Percentiles rank a stretch among this genome's conserved stretches.
phyloP scores from a whole-genome alignment of 148 eudicot species.

The Heliosperma pusillum region DNA sequence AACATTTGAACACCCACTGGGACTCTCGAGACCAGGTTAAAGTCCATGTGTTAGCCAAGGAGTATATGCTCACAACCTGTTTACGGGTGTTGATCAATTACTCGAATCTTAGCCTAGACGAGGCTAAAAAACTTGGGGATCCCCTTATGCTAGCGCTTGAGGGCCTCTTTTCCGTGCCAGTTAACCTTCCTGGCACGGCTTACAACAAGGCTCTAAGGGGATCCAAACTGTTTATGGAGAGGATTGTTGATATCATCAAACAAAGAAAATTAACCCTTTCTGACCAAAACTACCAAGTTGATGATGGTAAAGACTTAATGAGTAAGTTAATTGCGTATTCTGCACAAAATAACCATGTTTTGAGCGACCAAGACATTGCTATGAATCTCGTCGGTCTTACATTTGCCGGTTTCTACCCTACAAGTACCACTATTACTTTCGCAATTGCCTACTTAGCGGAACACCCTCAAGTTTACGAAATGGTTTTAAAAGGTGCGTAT shows the following conservation, averaged over 20 bases:
- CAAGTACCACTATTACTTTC: constrained; percentile 19
- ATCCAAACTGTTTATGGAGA: background rate
- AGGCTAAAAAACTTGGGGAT: background rate
- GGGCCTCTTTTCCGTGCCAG: background rate
- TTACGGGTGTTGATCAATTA: background rate
- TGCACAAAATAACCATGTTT: constrained; percentile 2
- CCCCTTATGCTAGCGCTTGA: background rate
- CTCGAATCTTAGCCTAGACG: background rate
- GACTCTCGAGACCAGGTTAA: constrained; percentile 6
- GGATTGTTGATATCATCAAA: background rate
- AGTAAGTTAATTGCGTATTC: background rate
- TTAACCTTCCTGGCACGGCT: background rate
- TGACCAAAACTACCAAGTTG: background rate
- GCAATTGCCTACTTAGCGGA: constrained; percentile 17
- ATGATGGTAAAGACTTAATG: background rate
- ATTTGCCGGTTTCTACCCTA: constrained; percentile 20
- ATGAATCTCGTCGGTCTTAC: constrained; percentile 11
- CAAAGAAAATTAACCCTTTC: background rate
- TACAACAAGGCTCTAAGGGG: background rate
- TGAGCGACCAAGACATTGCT: constrained; percentile 31
- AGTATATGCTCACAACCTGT: constrained; percentile 9
- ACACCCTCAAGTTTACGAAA: constrained; percentile 21
- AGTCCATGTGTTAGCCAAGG: constrained; percentile 13
- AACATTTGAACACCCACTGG: constrained; percentile 14
- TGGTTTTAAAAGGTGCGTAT: constrained; percentile 21